Evolutionary conservation across 805 yeast genomes (phyloP), one percentile per base, ranked within the genome.

Genomic region (Candida sanyiensis): DNA sequence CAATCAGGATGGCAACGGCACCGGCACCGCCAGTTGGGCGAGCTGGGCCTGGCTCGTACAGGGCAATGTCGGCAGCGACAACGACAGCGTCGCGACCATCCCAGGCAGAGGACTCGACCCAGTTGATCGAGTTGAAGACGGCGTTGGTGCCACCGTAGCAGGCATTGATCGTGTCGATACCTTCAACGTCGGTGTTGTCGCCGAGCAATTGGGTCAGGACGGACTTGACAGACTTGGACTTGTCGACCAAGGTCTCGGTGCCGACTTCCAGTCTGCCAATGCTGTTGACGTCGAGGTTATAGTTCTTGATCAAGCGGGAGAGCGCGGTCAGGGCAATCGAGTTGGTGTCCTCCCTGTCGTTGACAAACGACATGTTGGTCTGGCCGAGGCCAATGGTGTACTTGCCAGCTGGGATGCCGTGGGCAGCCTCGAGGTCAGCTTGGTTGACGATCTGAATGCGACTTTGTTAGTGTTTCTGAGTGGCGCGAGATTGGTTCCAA

Each of bases 11-110:
- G 31, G 98, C 98, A 44, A 90, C 94, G 34, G 94, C 74, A 61
- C 98, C 98, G 39, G 95, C 97, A 70, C 98, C 98, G 64, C 98
- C 98, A 38, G 98, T 93, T 59, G 98, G 98, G 74, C 98, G 83
- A 41, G 98, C 98, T 27, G 95, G 83, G 62, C 98, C 98, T 69
- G 89, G 77, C 56, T 89, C 88, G 67, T 93, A 93, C 52, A 93
- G 81, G 58, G 98, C 98, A 63, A 93, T 93, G 66, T 93, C 98
- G 66, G 97, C 97, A 60, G 93, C 80, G 17, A 90, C 96, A 40
- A 90, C 98, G 56, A 93, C 77, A 40, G 97, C 97, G 58, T 90
- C 88, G 64, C 97, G 80, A 48, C 98, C 98, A 59, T 93, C 98
- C 98, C 98, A 93, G 31, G 90, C 73, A 21, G 86, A 77, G 23